Evolutionary conservation across 208 protist species (phyloP).

Genomic region (Leishmania gerbilli): DNA sequence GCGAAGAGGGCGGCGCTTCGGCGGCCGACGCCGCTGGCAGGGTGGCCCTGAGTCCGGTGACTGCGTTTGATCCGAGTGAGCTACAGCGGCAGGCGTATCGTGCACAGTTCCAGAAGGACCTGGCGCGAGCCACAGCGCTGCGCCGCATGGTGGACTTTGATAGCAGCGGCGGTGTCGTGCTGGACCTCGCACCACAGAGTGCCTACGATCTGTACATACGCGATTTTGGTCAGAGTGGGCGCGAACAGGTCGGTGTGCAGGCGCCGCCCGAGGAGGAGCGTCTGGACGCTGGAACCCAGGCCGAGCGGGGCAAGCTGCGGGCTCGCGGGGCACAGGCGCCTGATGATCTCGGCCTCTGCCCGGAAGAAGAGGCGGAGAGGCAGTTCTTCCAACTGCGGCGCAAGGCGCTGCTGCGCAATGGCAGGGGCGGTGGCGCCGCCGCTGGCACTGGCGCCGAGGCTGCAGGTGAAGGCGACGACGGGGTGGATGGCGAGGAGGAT

Average conservation of each 20-base stretch:
- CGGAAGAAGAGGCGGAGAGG: slow-evolving; percentile 57
- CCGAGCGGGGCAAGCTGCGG: slow-evolving; percentile 54
- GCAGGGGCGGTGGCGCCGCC: slow-evolving; percentile 10
- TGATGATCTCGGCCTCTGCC: slow-evolving; percentile 79
- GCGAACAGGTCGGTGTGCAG: slow-evolving; percentile 58
- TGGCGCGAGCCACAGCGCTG: slow-evolving; percentile 68
- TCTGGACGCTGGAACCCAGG: slow-evolving; percentile 44
- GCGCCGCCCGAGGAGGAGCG: slow-evolving; percentile 64
- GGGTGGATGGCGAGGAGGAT: slow-evolving; percentile 1
- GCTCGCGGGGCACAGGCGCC: slow-evolving; percentile 49
- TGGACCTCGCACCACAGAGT: slow-evolving; percentile 76
- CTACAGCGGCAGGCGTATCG: slow-evolving; percentile 82
- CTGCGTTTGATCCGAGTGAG: slow-evolving; percentile 31
- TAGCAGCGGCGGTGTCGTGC: slow-evolving; percentile 55
- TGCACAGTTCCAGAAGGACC: slow-evolving; percentile 73
- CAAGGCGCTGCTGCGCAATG: slow-evolving; percentile 15
- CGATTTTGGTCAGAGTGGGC: slow-evolving; percentile 63
- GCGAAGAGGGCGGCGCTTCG: background rate
- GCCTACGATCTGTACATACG: slow-evolving; percentile 89
- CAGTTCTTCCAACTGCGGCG: slow-evolving; percentile 34
- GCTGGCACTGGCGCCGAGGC: slow-evolving; percentile 5
- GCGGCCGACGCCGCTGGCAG: background rate
- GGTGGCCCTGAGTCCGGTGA: slow-evolving; percentile 3
- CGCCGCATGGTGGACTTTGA: slow-evolving; percentile 86
- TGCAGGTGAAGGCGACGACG: slow-evolving; percentile 6